A percentile compares a stretch with the other conserved stretches of the same genome.
Conservation (phyloP, 2,329 filamentous ascomycete species). For the Fusarium bactridioides region DNA sequence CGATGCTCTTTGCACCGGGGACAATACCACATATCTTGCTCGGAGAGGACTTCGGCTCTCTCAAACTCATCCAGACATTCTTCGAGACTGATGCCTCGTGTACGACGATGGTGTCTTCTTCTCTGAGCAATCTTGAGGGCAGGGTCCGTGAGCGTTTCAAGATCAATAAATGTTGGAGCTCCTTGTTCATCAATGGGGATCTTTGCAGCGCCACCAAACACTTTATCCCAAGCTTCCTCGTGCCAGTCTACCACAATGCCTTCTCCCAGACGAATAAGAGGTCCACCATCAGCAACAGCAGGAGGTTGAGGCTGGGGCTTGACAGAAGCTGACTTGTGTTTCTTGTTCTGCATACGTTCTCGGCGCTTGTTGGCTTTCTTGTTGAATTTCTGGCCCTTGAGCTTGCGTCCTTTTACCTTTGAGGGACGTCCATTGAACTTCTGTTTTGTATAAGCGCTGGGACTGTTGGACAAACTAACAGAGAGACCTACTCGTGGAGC, state of each 20-base stretch:
- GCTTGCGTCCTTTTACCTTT: conserved; percentile 56
- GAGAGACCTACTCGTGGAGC: conserved; percentile 39
- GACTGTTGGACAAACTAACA: not conserved
- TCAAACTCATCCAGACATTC: conserved; percentile 96
- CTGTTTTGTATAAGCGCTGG: conserved; percentile 6
- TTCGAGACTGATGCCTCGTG: conserved; percentile 78
- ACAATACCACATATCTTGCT: conserved; percentile 98
- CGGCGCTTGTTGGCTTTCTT: conserved; percentile 59
- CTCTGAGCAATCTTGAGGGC: conserved; percentile 71
- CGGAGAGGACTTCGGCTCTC: conserved; percentile 90
- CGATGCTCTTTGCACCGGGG: conserved; percentile 94
- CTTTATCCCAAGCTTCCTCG: conserved; percentile 70
- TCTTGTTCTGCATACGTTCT: conserved; percentile 54
- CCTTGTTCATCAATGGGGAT: conserved; percentile 61
- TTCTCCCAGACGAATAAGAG: conserved; percentile 81
- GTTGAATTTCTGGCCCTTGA: conserved; percentile 55
- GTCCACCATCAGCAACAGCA: conserved; percentile 58
- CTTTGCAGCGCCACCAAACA: conserved; percentile 66
- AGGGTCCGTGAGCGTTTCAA: conserved; percentile 65
- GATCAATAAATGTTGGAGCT: conserved; percentile 61
- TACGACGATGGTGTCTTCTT: conserved; percentile 63
- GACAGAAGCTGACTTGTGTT: conserved; percentile 44
- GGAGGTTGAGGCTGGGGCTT: conserved; percentile 50
- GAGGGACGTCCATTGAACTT: conserved; percentile 34
- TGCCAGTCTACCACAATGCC: conserved; percentile 89